phyloP scores from a whole-genome alignment of 2,329 filamentous ascomycete genomes.

The Fusarium concolor region DNA sequence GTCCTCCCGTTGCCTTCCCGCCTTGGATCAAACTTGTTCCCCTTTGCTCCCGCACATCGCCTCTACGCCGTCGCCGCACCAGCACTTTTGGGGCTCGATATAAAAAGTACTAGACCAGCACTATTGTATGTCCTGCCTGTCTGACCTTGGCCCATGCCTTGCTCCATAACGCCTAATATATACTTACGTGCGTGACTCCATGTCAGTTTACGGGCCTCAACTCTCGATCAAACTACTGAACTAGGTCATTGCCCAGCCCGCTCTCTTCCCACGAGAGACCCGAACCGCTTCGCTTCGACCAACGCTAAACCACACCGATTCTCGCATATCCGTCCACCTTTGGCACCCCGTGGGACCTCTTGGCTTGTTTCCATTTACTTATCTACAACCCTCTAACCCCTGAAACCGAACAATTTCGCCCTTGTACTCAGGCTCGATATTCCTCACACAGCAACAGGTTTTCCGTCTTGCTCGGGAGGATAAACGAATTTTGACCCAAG shows the following conservation, averaged over 20 bases:
- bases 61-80: constrained; percentile 42
- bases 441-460: constrained; percentile 11
- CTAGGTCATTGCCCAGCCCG: constrained; percentile 30
- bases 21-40: constrained; percentile 40
- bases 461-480: neutral
- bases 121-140: constrained; percentile 12
- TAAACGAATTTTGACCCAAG: constrained; percentile 5
- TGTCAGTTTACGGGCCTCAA: constrained; percentile 36
- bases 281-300: constrained; percentile 32
- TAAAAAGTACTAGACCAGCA: constrained; percentile 18
- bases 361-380: constrained; percentile 19
- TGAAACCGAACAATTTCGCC: constrained; percentile 26
- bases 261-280: constrained; percentile 33
- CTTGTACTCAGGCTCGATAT: constrained; percentile 9
- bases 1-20: constrained; percentile 42
- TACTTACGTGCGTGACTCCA: constrained; percentile 35
- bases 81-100: constrained; percentile 27
- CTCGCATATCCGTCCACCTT: constrained; percentile 35
- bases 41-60: constrained; percentile 44
- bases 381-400: constrained; percentile 32
- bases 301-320: constrained; percentile 40
- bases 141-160: neutral
- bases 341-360: constrained; percentile 33
- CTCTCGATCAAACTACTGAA: constrained; percentile 30
- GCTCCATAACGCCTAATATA: constrained; percentile 27